These are phyloP conservation scores for Teratosphaeria pseudoeucalypti DNA, from an alignment of 2,329 filamentous ascomycete species.

Conservation along the genomic window DNA sequence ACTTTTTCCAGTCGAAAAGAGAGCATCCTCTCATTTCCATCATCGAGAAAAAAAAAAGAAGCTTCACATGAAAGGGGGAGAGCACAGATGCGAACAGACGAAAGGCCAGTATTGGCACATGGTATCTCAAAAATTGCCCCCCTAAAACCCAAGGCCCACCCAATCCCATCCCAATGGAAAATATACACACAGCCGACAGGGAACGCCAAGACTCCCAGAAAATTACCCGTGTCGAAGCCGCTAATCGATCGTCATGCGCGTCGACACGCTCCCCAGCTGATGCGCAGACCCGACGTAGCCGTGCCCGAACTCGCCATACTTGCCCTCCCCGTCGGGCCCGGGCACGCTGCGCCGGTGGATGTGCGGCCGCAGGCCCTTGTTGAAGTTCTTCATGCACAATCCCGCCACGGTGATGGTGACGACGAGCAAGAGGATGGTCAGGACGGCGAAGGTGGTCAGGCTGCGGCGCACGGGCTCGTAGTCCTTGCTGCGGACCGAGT, in stretches of 20 bases:
- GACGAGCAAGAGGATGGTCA: conserved; percentile 81
- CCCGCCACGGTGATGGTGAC: conserved; percentile 80
- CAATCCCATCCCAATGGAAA: background rate
- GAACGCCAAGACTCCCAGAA: background rate
- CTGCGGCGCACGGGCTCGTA: conserved; percentile 76
- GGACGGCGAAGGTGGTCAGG: conserved; percentile 84
- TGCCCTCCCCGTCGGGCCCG: conserved; percentile 38
- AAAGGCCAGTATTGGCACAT: background rate
- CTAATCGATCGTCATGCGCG: conserved; percentile 6
- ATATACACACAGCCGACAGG: background rate
- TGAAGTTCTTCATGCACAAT: conserved; percentile 84
- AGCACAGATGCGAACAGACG: background rate
- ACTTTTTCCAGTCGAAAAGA: too few species aligned
- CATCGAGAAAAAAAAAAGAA: background rate
- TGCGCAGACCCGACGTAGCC: background rate
- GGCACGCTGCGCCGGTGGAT: conserved; percentile 51
- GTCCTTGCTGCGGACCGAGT: conserved; percentile 37
- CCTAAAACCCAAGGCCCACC: background rate
- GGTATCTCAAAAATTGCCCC: background rate
- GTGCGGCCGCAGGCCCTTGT: conserved; percentile 78
- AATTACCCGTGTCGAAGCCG: background rate
- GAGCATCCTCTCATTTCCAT: background rate
- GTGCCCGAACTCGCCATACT: conserved; percentile 5
- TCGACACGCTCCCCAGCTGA: conserved; percentile 2
- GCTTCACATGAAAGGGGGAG: background rate